Percentiles rank a stretch among this genome's conserved stretches.
Conservation (phyloP, 352 stramenopile genomes). For the Globisporangium alternatum region DNA sequence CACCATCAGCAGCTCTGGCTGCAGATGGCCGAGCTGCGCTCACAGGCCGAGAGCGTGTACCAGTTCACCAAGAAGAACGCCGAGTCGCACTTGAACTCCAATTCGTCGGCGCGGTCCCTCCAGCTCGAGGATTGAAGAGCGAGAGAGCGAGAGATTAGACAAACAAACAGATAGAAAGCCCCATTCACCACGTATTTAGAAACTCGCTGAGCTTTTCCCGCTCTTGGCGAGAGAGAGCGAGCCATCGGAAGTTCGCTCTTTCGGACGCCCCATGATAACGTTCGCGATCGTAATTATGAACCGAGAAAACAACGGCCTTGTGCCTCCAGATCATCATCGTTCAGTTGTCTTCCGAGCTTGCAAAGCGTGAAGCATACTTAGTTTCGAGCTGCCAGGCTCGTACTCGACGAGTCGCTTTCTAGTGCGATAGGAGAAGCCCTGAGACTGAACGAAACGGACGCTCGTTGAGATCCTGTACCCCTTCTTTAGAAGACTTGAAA, state of each 20-base stretch:
- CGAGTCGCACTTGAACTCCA: conserved; percentile 9
- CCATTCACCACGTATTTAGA: neutral
- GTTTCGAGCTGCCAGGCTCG: no score
- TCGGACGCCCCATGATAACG: neutral
- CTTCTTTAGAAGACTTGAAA: neutral
- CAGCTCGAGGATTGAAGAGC: neutral
- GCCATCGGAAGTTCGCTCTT: conserved; percentile 4
- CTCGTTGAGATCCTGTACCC: neutral
- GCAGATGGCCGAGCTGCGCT: conserved; percentile 45
- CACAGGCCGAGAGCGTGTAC: conserved; percentile 44
- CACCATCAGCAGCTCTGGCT: conserved; percentile 35
- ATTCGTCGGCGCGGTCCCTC: conserved; percentile 1
- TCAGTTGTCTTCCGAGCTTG: no score
- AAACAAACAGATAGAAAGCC: neutral
- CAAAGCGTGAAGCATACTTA: no score
- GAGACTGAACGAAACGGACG: neutral
- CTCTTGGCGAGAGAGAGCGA: neutral
- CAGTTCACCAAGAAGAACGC: conserved; percentile 20
- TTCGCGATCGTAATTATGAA: neutral
- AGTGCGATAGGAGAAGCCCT: neutral
- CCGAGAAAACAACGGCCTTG: no score
- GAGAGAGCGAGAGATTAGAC: neutral
- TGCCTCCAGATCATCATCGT: no score
- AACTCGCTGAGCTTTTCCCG: neutral
- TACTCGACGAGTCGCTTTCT: neutral